These are phyloP conservation scores for Chrysoporthe deuterocubensis DNA, from an alignment of 2,329 filamentous ascomycete genomes.

Conservation along the genomic window DNA sequence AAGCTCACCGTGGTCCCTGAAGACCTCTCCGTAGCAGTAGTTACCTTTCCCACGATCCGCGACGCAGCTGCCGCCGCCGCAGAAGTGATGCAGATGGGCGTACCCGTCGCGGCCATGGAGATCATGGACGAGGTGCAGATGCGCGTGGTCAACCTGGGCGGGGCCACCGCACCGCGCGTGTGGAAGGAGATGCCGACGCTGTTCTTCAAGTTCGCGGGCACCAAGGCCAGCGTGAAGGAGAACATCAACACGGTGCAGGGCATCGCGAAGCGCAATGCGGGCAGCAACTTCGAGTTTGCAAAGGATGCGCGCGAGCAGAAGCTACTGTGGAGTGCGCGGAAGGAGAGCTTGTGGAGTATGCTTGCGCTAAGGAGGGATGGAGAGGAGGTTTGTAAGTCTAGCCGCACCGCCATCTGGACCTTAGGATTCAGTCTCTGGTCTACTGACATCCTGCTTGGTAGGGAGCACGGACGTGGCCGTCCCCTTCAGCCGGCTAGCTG, in stretches of 20 bases:
- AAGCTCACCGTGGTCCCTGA: constrained; percentile 79
- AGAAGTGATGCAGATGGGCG: constrained; percentile 73
- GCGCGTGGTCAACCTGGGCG: constrained; percentile 77
- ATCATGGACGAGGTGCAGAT: constrained; percentile 89
- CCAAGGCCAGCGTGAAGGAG: constrained; percentile 75
- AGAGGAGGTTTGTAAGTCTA: constrained; percentile 70
- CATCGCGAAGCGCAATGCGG: constrained; percentile 68
- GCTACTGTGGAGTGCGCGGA: constrained; percentile 78
- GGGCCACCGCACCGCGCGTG: constrained; percentile 67
- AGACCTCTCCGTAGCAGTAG: constrained; percentile 77
- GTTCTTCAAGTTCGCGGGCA: constrained; percentile 87
- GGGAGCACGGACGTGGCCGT: constrained; percentile 86
- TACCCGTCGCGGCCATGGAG: constrained; percentile 79
- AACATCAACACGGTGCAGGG: constrained; percentile 71
- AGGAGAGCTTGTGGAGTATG: constrained; percentile 85
- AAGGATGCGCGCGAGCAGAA: constrained; percentile 71
- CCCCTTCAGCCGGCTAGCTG: constrained; percentile 73
- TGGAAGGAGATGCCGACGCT: constrained; percentile 80
- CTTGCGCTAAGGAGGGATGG: constrained; percentile 68
- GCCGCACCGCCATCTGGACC: constrained; percentile 44
- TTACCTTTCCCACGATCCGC: constrained; percentile 76
- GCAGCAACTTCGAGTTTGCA: constrained; percentile 76
- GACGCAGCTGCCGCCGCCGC: constrained; percentile 76
- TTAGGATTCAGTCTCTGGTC: constrained; percentile 37
- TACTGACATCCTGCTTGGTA: constrained; percentile 34